A percentile compares a stretch with the other conserved stretches of the same genome.
Evolutionary conservation across 1,284 basidiomycete species (phyloP).

Genomic region (Earliella scabrosa): DNA sequence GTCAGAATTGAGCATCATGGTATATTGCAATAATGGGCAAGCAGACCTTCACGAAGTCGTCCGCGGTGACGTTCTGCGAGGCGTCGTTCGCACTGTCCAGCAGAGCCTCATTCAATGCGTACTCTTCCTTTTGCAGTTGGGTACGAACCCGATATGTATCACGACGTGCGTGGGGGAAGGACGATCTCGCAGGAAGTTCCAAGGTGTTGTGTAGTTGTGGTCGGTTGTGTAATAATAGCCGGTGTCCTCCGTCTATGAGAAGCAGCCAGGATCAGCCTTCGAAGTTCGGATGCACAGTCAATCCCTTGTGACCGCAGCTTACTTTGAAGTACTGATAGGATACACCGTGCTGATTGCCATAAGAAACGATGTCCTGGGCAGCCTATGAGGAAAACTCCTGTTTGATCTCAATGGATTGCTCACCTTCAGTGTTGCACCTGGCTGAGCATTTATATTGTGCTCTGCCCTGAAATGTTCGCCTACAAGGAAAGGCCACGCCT

Average conservation of each 20-base stretch:
- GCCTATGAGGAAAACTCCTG: background rate
- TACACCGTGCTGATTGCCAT: conserved; percentile 58
- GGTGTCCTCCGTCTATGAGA: conserved; percentile 57
- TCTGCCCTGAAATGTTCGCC: conserved; percentile 59
- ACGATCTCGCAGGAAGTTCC: conserved; percentile 54
- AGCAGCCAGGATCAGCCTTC: background rate
- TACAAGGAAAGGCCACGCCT: conserved; percentile 61
- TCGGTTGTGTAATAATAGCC: conserved; percentile 56
- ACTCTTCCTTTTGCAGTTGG: no score
- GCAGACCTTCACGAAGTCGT: conserved; percentile 48
- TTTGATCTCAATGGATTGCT: no score
- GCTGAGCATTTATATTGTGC: conserved; percentile 54
- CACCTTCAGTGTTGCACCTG: conserved; percentile 55
- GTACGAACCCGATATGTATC: conserved; percentile 55
- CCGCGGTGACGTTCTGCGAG: conserved; percentile 47
- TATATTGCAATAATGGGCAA: background rate
- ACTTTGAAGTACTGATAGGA: conserved; percentile 55
- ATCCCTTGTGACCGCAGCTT: background rate
- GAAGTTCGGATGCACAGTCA: no score
- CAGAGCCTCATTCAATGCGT: background rate
- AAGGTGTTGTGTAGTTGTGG: conserved; percentile 64
- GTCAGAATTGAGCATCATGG: background rate
- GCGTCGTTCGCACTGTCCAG: conserved; percentile 48
- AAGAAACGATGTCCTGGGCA: conserved; percentile 55
- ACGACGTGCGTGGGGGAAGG: conserved; percentile 55